Conservation (phyloP, 2,329 filamentous ascomycete genomes). For the Botrytis fabae region DNA sequence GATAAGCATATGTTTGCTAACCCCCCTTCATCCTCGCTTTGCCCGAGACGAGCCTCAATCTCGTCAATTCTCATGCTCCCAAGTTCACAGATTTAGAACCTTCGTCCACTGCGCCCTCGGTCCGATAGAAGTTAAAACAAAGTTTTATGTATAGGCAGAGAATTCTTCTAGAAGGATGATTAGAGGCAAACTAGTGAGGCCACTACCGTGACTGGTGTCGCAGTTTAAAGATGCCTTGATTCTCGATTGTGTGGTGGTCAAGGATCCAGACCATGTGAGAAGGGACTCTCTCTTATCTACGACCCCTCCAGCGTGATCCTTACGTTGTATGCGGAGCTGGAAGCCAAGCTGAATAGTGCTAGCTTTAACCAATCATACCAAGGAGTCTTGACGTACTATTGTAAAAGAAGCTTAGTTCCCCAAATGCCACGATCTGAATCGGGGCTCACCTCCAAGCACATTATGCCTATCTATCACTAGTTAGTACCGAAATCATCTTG, state of each 20-base stretch:
- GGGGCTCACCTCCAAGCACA: not conserved
- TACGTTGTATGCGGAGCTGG: not conserved
- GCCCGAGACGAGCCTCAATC: not conserved
- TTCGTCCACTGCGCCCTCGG: not conserved
- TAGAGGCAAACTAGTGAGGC: not conserved
- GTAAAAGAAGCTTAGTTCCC: not conserved
- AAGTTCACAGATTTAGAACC: not conserved
- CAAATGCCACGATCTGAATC: not conserved
- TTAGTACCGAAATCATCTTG: no score
- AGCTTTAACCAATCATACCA: not conserved
- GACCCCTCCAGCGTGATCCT: not conserved
- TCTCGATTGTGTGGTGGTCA: not conserved
- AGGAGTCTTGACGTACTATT: not conserved
- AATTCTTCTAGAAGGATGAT: slow-evolving; percentile 7
- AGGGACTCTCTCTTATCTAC: slow-evolving; percentile 1
- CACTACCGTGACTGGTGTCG: not conserved
- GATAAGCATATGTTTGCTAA: not conserved
- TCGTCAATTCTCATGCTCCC: not conserved
- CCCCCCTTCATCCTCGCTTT: slow-evolving; percentile 12
- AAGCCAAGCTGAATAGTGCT: not conserved
- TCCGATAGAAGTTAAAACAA: not conserved
- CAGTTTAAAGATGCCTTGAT: not conserved
- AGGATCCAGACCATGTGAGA: not conserved
- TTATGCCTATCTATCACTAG: not conserved
- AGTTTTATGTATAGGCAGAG: not conserved